Evolutionary conservation across 441 rosid genomes (phyloP).

Genomic region (Macaranga tanarius): DNA sequence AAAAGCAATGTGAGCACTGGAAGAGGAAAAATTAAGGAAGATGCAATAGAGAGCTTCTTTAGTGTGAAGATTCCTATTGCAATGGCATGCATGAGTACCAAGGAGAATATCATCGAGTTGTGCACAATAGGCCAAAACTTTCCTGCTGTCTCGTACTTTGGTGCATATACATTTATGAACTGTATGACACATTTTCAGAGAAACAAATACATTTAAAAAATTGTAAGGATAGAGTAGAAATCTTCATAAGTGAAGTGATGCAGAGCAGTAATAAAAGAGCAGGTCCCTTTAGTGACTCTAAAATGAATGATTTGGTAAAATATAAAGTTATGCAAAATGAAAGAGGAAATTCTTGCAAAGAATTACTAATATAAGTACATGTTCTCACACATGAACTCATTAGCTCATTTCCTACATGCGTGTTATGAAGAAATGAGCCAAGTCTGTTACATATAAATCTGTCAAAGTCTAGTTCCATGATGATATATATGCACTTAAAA

Average conservation of each 20-base stretch:
- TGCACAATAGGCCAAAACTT: constrained; percentile 95
- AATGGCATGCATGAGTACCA: constrained; percentile 88
- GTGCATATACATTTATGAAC: constrained; percentile 82
- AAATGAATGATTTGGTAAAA: background rate
- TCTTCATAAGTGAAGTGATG: background rate
- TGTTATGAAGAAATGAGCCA: background rate
- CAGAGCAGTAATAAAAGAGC: background rate
- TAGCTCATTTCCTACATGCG: background rate
- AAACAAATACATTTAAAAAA: constrained; percentile 19
- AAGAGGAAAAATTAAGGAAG: constrained; percentile 72
- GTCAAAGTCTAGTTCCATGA: background rate
- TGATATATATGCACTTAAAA: background rate
- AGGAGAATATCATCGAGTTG: constrained; percentile 85
- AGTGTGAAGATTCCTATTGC: constrained; percentile 79
- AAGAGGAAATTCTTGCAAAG: background rate
- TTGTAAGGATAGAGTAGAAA: background rate
- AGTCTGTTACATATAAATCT: background rate
- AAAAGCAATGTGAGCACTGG: constrained; percentile 81
- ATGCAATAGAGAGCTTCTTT: constrained; percentile 76
- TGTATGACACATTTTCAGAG: constrained; percentile 37
- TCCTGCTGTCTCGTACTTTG: constrained; percentile 87
- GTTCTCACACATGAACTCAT: background rate
- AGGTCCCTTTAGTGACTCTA: constrained; percentile 14
- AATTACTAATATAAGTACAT: background rate
- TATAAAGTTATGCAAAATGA: background rate